Conservation (phyloP, 2,329 filamentous ascomycete genomes). For the Penicillium sclerotiorum region DNA sequence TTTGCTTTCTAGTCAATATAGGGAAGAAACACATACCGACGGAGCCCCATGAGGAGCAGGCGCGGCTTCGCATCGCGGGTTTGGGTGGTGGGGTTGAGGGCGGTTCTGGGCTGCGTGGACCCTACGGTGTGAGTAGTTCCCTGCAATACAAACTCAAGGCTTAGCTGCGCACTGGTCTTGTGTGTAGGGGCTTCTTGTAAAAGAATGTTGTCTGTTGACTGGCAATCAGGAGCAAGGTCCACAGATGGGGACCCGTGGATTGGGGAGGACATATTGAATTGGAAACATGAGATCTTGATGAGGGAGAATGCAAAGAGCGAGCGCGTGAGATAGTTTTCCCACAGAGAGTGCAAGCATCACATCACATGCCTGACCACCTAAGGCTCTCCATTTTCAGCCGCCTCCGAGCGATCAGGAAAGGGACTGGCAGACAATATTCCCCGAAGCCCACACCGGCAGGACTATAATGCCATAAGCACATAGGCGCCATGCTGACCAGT, state of each 20-base stretch:
- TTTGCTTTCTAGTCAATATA: background rate
- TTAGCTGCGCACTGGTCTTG: conserved; percentile 39
- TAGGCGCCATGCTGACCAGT: background rate
- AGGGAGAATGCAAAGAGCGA: too few relatives aligned
- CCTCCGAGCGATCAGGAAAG: background rate
- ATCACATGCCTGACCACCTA: conserved; percentile 15
- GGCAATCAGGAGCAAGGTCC: conserved; percentile 1
- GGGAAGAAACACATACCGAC: conserved; percentile 64
- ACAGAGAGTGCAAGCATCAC: background rate
- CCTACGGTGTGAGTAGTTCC: conserved; percentile 28
- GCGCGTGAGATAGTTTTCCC: background rate
- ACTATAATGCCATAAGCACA: background rate
- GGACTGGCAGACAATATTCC: conserved; percentile 2
- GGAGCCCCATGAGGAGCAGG: conserved; percentile 90
- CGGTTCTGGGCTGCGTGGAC: conserved; percentile 29
- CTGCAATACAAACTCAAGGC: conserved; percentile 39
- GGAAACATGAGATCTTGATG: too few relatives aligned
- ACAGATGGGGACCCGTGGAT: conserved; percentile 19
- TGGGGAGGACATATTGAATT: conserved; percentile 16
- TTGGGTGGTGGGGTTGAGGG: conserved; percentile 41
- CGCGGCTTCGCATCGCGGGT: conserved; percentile 72
- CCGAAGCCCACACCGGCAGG: background rate
- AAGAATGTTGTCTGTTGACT: conserved; percentile 1
- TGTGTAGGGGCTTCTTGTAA: conserved; percentile 4
- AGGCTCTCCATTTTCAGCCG: background rate